Conservation (phyloP, 148 eudicot genomes). For the Chenopodium quinoa region DNA sequence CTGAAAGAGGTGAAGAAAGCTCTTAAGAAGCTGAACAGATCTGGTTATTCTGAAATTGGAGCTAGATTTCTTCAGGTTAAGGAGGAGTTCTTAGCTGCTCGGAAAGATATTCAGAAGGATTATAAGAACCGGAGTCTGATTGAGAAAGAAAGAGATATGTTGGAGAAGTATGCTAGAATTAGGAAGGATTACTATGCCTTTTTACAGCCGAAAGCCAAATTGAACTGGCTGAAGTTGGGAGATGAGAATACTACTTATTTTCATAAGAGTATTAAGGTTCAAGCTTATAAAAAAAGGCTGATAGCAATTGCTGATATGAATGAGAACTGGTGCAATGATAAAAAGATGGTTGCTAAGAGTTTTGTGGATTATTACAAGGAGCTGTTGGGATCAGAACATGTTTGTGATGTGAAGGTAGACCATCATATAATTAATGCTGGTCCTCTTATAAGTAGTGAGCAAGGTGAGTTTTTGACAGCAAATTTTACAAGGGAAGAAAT, state of each 20-base stretch:
- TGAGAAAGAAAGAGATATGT: too few species aligned
- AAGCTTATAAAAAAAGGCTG: too few species aligned
- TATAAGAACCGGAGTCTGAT: background rate
- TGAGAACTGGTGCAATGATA: accelerated
- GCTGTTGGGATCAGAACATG: background rate
- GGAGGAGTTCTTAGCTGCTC: background rate
- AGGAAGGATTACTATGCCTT: too few species aligned
- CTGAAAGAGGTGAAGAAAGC: background rate
- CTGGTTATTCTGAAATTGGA: background rate
- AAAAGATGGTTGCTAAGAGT: background rate
- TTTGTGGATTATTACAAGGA: background rate
- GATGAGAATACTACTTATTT: too few species aligned
- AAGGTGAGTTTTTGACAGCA: background rate
- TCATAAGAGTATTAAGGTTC: background rate
- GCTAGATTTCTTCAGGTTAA: background rate
- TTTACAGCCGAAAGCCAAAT: background rate
- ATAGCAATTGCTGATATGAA: background rate
- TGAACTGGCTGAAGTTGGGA: background rate
- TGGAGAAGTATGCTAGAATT: too few species aligned
- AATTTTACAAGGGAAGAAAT: background rate
- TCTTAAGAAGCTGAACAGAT: background rate
- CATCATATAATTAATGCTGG: background rate
- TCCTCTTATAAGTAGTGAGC: background rate
- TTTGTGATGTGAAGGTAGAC: too few species aligned
- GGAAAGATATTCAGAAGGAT: background rate